phyloP scores from a whole-genome alignment of 352 stramenopile species.

The Phytophthora fragariae region DNA sequence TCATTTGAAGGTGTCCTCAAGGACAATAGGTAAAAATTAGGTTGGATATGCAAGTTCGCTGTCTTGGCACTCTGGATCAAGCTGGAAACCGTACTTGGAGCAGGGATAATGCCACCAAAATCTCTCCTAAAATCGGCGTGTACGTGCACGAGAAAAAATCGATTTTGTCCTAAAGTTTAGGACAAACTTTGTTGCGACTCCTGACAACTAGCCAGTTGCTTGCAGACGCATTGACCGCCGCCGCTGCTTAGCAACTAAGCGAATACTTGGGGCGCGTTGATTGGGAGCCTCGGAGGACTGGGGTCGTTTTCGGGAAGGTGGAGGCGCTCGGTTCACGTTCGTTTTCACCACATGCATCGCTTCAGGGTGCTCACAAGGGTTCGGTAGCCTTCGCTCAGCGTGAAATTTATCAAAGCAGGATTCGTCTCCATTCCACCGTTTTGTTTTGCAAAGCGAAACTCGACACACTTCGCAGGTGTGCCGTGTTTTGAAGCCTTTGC shows the following conservation, averaged over 20 bases:
- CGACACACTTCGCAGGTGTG: not conserved
- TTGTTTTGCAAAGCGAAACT: not conserved
- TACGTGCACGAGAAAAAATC: not conserved
- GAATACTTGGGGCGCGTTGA: not conserved
- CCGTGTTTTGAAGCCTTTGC: not conserved
- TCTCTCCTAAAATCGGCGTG: not conserved
- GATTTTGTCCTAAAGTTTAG: not conserved
- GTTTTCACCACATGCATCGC: not conserved
- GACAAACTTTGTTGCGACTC: not conserved
- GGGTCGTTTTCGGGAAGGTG: not conserved
- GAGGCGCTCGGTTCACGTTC: not conserved
- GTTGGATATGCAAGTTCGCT: not conserved
- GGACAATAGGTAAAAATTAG: not conserved
- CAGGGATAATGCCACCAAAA: not conserved
- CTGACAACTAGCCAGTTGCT: not conserved
- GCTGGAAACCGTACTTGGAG: not conserved
- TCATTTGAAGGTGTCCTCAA: not conserved
- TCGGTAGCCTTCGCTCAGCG: not conserved
- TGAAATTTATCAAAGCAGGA: not conserved
- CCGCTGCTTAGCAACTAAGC: not conserved
- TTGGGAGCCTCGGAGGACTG: not conserved
- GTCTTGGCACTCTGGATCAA: not conserved
- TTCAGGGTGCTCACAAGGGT: not conserved
- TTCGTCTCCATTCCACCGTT: not conserved
- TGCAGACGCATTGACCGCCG: not conserved